Base-by-base conservation (phyloP, 2,329 filamentous ascomycete genomes). In the Aureobasidium melanogenum region DNA sequence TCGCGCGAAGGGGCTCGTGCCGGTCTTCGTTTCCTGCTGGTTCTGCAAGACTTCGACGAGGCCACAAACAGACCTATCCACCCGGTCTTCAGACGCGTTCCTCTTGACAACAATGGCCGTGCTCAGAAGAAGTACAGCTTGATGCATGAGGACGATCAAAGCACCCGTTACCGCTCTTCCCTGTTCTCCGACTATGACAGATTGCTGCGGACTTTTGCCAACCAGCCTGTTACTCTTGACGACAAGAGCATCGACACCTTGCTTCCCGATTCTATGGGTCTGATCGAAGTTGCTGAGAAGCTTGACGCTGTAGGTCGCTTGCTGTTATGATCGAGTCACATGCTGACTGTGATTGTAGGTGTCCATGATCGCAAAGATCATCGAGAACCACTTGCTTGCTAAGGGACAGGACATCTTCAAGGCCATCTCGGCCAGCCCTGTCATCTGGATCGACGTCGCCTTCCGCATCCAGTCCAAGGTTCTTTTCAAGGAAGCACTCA, bases 151-250 rank as follows among this genome's bases (percentile, higher is more conserved):
- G 34, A 24, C 24, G 51, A 61, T 10, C 12, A 34, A 17, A 36
- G 12, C 28, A 5, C 24, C 24, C 19, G 24, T 19, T 12, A 38
- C 5, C 34, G 55, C 19, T 48, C 63, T 3, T 48, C 14, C 10
- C 57, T 64, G 3, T 61, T 67, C 24, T 58, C 75, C 64, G 67
- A 68, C 51, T 81, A 77, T 67, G 71, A 77, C 51, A 70, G 72
- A 38, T 72, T 82, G 19, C 69, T 82, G 58, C 75, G 76, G 38
- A 71, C 75, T 22, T 75, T 81, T 65, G 80, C 81, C 71, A 74
- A 75, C 63, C 70, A 69, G 22, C 68, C 73, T 1, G 68, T 80
- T 36, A 63, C 70, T 10, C 70, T 81, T 43, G 73, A 74, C 58
- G 71, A 77, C 63, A 67, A 67, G 5, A 67, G 68, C 39, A 73